A percentile compares a stretch with the other conserved stretches of the same genome.
These are phyloP conservation scores for Podila epicladia DNA, from an alignment of 192 early-diverging fungal species.

Conservation along the genomic window DNA sequence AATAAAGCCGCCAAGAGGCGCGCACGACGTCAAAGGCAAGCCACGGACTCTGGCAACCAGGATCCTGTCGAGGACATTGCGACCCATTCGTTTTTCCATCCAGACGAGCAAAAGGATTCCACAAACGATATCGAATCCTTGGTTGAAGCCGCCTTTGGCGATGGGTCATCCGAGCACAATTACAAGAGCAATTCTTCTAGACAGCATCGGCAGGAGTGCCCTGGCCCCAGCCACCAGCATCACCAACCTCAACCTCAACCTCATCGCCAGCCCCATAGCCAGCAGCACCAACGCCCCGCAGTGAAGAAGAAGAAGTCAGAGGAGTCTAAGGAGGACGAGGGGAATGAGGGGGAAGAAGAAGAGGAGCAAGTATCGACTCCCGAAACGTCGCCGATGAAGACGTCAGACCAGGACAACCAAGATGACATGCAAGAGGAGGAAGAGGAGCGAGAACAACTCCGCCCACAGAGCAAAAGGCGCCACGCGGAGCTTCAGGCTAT, in stretches of 20 bases:
- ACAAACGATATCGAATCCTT: not conserved
- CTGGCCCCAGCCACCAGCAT: not conserved
- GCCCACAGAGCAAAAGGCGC: constrained; percentile 6
- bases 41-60: not conserved
- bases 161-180: no score
- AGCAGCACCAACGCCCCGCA: not conserved
- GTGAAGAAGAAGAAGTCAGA: not conserved
- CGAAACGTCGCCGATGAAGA: not conserved
- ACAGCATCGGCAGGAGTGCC: not conserved
- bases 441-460: not conserved
- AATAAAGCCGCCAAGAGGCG: no score
- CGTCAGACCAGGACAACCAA: constrained; percentile 5
- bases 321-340: not conserved
- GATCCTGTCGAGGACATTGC: not conserved
- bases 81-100: not conserved
- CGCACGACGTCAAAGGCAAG: no score
- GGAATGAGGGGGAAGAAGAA: not conserved
- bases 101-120: not conserved
- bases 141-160: constrained; percentile 3
- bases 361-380: not conserved
- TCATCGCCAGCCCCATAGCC: not conserved
- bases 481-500: constrained; percentile 22
- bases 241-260: not conserved
- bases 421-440: constrained; percentile 6
- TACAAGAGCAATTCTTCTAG: not conserved